Conservation (phyloP, 2,329 filamentous ascomycete species). For the Paecilomyces sp. region DNA sequence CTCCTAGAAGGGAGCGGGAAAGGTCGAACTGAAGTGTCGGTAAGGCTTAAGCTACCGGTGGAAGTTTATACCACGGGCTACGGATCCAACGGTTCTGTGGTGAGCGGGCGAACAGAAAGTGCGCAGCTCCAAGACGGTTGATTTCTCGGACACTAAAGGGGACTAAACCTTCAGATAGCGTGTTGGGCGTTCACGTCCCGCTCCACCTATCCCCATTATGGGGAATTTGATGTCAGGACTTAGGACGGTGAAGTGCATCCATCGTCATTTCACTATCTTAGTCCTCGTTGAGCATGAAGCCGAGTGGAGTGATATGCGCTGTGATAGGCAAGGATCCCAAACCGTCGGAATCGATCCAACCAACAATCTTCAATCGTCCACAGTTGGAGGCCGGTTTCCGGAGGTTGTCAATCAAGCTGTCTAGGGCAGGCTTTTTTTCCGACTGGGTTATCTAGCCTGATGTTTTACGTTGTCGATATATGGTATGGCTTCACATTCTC, state of each 20-base stretch:
- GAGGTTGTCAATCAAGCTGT: not conserved
- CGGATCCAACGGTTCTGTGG: not conserved
- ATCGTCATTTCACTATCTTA: not conserved
- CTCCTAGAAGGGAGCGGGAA: not conserved
- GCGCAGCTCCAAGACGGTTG: not conserved
- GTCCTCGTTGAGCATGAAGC: not conserved
- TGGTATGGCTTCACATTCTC: not conserved
- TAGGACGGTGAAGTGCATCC: not conserved
- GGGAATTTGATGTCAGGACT: not conserved
- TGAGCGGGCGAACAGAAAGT: not conserved
- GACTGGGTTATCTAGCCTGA: not conserved
- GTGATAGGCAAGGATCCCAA: not conserved
- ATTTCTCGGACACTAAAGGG: not conserved
- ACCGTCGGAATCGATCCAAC: not conserved
- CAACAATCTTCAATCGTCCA: not conserved
- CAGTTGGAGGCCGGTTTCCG: not conserved
- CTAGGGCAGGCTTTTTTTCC: not conserved
- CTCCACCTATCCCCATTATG: not conserved
- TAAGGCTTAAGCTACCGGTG: not conserved
- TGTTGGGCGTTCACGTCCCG: not conserved
- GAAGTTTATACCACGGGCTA: not conserved
- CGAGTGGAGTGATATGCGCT: not conserved
- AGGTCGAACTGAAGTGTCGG: not conserved
- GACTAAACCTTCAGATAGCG: not conserved
- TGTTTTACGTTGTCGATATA: not conserved